These are phyloP conservation scores for Brettanomyces nanus DNA, from an alignment of 805 yeast genomes.

Conservation along the genomic window DNA sequence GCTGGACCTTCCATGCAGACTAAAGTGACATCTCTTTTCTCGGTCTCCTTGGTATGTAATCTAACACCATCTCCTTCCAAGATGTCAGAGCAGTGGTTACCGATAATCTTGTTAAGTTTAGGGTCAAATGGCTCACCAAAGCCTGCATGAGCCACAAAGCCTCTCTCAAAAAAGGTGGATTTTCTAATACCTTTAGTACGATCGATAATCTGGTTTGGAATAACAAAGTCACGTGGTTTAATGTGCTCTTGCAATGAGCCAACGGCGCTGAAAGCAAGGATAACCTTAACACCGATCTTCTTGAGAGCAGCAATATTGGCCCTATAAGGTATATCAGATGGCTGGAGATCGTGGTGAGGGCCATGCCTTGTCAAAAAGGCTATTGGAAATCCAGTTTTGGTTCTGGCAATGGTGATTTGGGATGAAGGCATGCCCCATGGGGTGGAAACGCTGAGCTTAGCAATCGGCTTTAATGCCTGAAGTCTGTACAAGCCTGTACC, in stretches of 20 bases:
- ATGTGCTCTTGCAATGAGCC: constrained; percentile 89
- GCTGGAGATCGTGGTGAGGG: constrained; percentile 76
- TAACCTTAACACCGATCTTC: constrained; percentile 75
- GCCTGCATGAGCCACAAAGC: constrained; percentile 94
- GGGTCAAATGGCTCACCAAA: constrained; percentile 96
- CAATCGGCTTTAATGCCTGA: constrained; percentile 77
- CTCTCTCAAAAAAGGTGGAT: constrained; percentile 82
- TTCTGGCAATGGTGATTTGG: constrained; percentile 83
- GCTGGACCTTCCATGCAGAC: constrained; percentile 99
- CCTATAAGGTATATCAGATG: constrained; percentile 83
- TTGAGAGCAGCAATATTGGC: constrained; percentile 97
- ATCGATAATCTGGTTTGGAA: constrained; percentile 94
- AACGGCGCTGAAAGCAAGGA: constrained; percentile 90
- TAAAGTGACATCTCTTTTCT: constrained; percentile 66
- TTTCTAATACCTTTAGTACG: constrained; percentile 93
- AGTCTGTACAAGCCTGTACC: constrained; percentile 96
- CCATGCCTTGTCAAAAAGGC: constrained; percentile 98
- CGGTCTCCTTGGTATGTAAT: constrained; percentile 61
- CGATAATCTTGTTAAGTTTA: constrained; percentile 57
- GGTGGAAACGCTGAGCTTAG: constrained; percentile 70
- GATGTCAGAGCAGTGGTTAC: constrained; percentile 44
- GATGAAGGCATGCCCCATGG: constrained; percentile 98
- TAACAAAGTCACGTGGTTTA: constrained; percentile 91
- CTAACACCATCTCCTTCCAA: constrained; percentile 47
- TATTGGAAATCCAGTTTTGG: constrained; percentile 68